A percentile compares a stretch with the other conserved stretches of the same genome.
phyloP scores from a whole-genome alignment of 1,284 basidiomycete species.

The Ceratobasidium sp. region DNA sequence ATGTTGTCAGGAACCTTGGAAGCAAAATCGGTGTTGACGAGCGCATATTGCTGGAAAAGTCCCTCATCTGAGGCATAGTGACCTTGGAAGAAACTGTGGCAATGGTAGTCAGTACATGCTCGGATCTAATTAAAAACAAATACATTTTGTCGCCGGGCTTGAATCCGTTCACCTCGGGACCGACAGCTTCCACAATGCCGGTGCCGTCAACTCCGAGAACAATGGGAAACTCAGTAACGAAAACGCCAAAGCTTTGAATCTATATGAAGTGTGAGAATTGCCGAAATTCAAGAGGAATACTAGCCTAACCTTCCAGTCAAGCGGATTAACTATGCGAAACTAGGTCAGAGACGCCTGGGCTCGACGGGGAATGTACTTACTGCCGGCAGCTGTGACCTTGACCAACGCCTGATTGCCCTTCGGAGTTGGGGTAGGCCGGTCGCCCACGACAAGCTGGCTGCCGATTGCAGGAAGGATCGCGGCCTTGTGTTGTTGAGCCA shows the following conservation, averaged over 20 bases:
- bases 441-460: no score
- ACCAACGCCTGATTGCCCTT: conserved; percentile 12
- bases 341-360: no score
- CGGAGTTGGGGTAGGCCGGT: background rate
- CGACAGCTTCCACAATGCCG: conserved; percentile 9
- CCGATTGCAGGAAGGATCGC: no score
- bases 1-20: conserved; percentile 25
- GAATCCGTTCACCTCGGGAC: conserved; percentile 2
- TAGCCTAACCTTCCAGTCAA: conserved; percentile 21
- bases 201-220: conserved; percentile 34
- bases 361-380: no score
- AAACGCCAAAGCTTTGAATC: background rate
- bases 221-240: conserved; percentile 3
- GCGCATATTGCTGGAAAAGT: conserved; percentile 27
- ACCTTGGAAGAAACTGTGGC: conserved; percentile 19
- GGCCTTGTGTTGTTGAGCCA: no score
- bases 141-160: conserved; percentile 33
- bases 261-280: background rate
- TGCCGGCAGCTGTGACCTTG: conserved; percentile 3
- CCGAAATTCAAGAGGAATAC: conserved; percentile 17
- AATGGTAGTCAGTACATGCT: background rate
- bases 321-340: conserved; percentile 25
- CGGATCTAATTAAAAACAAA: background rate
- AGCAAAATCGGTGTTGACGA: conserved; percentile 10
- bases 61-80: conserved; percentile 13